Conservation (phyloP, 805 yeast species). For the Lachancea lanzarotensis region DNA sequence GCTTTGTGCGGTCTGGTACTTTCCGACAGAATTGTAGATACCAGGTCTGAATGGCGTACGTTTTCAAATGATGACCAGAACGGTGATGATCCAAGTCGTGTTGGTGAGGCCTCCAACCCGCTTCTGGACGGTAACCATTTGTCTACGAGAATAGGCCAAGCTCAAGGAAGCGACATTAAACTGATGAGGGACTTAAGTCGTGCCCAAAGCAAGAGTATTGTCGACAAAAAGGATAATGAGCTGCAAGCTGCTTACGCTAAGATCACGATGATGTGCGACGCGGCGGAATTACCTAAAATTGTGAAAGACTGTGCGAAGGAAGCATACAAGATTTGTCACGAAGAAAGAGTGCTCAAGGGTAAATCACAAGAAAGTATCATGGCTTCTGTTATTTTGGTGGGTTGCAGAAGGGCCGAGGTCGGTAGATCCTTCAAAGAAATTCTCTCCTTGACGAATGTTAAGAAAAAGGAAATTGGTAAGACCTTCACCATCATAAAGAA, state of each 20-base stretch:
- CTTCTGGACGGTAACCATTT: conserved; percentile 84
- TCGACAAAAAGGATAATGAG: conserved; percentile 83
- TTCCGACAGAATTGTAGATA: conserved; percentile 87
- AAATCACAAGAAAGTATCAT: conserved; percentile 88
- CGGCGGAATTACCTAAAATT: conserved; percentile 86
- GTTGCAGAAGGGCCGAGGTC: conserved; percentile 89
- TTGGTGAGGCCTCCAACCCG: conserved; percentile 95
- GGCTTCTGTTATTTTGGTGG: conserved; percentile 94
- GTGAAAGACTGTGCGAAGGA: conserved; percentile 98
- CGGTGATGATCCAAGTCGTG: conserved; percentile 98
- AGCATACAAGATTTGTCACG: conserved; percentile 85
- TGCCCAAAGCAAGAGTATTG: conserved; percentile 79
- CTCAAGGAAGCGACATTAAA: conserved; percentile 79
- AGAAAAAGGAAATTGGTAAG: conserved; percentile 89
- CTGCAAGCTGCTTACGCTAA: conserved; percentile 83
- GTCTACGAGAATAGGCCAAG: conserved; percentile 85
- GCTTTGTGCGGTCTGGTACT: conserved; percentile 93
- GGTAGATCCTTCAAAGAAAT: conserved; percentile 95
- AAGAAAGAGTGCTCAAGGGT: conserved; percentile 78
- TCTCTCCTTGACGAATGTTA: conserved; percentile 90
- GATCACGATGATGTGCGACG: conserved; percentile 95
- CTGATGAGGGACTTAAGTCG: conserved; percentile 85
- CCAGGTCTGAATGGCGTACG: conserved; percentile 98
- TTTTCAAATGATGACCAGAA: conserved; percentile 96
- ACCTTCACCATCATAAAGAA: conserved; percentile 81